These are phyloP conservation scores for Metschnikowia amazonensis DNA, from an alignment of 805 yeast genomes.

Conservation along the genomic window DNA sequence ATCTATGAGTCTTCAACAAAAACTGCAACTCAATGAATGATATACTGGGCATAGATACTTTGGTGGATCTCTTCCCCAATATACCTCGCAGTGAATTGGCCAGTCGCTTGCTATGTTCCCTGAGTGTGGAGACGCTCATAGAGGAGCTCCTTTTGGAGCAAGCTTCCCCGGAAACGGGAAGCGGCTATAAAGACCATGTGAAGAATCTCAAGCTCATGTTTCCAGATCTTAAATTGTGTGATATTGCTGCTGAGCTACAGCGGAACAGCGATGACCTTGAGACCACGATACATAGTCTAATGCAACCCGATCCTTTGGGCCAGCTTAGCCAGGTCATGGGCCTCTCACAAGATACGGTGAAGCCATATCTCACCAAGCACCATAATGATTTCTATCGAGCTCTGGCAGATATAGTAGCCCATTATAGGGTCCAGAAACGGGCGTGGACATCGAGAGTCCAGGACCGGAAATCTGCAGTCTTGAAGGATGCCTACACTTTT, in stretches of 20 bases:
- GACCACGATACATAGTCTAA: constrained; percentile 21
- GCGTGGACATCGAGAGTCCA: constrained; percentile 12
- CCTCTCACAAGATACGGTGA: constrained; percentile 1
- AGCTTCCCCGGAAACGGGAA: background rate
- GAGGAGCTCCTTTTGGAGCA: constrained; percentile 23
- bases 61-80: constrained; percentile 28
- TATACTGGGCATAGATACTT: constrained; percentile 17
- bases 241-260: constrained; percentile 27
- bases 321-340: constrained; percentile 6
- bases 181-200: constrained; percentile 16
- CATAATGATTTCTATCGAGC: constrained; percentile 28
- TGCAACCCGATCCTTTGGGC: constrained; percentile 7
- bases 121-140: constrained; percentile 22
- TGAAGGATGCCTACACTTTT: constrained; percentile 13
- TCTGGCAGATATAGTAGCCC: constrained; percentile 32
- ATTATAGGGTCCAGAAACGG: constrained; percentile 10
- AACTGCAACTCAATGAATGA: constrained; percentile 5
- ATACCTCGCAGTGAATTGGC: constrained; percentile 25
- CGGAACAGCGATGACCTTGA: constrained; percentile 30
- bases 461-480: constrained; percentile 3
- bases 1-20: background rate
- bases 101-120: constrained; percentile 22
- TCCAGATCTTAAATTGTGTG: constrained; percentile 35
- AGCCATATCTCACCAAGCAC: constrained; percentile 24
- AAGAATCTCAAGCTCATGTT: constrained; percentile 40